phyloP scores from a whole-genome alignment of 768 basidiomycete species.

The Russula sp. region DNA sequence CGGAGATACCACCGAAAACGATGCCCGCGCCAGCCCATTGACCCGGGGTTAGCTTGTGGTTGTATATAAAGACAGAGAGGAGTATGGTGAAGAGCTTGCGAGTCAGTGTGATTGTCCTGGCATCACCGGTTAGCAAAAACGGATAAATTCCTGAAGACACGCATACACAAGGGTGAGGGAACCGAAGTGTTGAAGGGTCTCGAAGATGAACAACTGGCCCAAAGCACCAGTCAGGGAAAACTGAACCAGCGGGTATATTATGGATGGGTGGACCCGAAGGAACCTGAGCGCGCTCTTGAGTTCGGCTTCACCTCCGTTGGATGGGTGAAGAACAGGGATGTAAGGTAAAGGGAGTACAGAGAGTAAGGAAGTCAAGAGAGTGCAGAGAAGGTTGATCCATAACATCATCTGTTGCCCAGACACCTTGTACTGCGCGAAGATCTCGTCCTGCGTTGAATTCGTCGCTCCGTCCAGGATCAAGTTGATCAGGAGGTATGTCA shows the following conservation, averaged over 20 bases:
- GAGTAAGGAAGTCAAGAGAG: constrained; percentile 60
- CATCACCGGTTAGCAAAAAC: constrained; percentile 11
- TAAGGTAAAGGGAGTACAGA: constrained; percentile 68
- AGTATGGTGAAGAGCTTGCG: constrained; percentile 98
- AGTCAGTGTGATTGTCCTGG: constrained; percentile 88
- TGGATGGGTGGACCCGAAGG: constrained; percentile 67
- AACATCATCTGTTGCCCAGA: constrained; percentile 99
- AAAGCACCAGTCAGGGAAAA: constrained; percentile 89
- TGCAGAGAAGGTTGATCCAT: constrained; percentile 89
- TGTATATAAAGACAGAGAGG: constrained; percentile 86
- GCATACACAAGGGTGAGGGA: constrained; percentile 81
- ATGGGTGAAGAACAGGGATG: constrained; percentile 77
- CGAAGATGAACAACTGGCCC: constrained; percentile 97
- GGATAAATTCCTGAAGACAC: neutral
- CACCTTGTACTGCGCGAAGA: constrained; percentile 70
- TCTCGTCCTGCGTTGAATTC: constrained; percentile 96
- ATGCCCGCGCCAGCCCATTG: constrained; percentile 92
- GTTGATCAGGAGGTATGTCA: constrained; percentile 75
- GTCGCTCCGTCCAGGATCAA: constrained; percentile 86
- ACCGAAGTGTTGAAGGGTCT: constrained; percentile 88
- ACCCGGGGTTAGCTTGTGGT: constrained; percentile 72
- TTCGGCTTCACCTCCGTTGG: constrained; percentile 51
- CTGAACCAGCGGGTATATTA: constrained; percentile 64
- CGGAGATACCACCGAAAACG: constrained; percentile 92
- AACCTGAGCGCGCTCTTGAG: constrained; percentile 64